Percentiles rank a stretch among this genome's conserved stretches.
phyloP scores from a whole-genome alignment of 1,139 yeast genomes.

The Arxiozyma heterogenica region DNA sequence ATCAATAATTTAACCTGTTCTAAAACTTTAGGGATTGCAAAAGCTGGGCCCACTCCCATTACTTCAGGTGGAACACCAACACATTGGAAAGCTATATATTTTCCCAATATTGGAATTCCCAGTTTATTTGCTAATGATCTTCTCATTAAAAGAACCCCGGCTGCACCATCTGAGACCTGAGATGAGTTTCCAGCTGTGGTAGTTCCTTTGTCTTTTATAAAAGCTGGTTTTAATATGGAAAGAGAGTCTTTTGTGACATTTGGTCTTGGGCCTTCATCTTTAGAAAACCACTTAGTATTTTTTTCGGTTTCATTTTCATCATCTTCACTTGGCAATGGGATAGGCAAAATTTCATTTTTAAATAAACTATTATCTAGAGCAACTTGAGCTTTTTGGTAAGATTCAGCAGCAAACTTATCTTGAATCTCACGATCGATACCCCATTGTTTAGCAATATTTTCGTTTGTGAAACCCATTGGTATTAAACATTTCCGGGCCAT shows the following conservation, averaged over 20 bases:
- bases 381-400: constrained; percentile 75
- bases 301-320: constrained; percentile 10
- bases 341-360: constrained; percentile 78
- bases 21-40: constrained; percentile 79
- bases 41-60: constrained; percentile 96
- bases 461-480: constrained; percentile 91
- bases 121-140: constrained; percentile 77
- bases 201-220: constrained; percentile 62
- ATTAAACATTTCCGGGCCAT: constrained; percentile 58
- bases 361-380: constrained; percentile 68
- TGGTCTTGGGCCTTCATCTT: constrained; percentile 87
- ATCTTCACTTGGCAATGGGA: constrained; percentile 32
- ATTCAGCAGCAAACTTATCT: constrained; percentile 77
- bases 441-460: constrained; percentile 61
- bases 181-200: constrained; percentile 97
- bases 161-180: constrained; percentile 93
- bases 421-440: constrained; percentile 60
- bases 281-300: constrained; percentile 38
- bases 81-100: constrained; percentile 64
- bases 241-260: constrained; percentile 76
- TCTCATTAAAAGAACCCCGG: constrained; percentile 76
- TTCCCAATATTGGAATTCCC: constrained; percentile 59
- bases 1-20: constrained; percentile 53
- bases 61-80: constrained; percentile 95
- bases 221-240: constrained; percentile 77